Evolutionary conservation across 495 filamentous ascomycete species (phyloP), one percentile per base, ranked within the genome.

Genomic region (Annulohypoxylon stygium): DNA sequence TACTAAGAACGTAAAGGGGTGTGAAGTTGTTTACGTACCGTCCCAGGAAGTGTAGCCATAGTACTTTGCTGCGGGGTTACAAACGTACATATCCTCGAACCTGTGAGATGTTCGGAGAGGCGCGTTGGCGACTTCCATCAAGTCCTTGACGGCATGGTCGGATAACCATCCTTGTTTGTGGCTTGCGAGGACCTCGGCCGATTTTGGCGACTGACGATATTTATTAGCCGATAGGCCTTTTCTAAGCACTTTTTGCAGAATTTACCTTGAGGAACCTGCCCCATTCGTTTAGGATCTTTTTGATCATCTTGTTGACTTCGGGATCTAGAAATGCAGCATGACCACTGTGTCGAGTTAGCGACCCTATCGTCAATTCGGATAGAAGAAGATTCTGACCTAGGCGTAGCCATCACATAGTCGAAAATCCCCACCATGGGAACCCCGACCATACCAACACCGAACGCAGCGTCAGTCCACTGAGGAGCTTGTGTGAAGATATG

Each of bases 41-140:
- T 94, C 91, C 92, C 92, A 93, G 1, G 90, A 93, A 45, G 82
- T 86, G 78, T 84, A 95, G 20, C 91, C 92, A 76, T 87, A 81
- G 69, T 90, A 70, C 51, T 80, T 77, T 1, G 81, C 70, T 0
- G 65, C 70, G 0, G 87, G 84, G 26, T 90, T 83, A 70, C 87
- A 88, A 7, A 79, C 23, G 70, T 79, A 89, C 79, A 87, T 81
- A 6, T 87, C 79, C 51, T 88, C 83, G 69, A 90, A 89, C 16
- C 75, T 80, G 59, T 81, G 78, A 11, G 74, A 64, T n/a, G 84
- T 85, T 26, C 78, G 57, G n/a, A 69, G 43, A 0, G 82, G 74
- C 54, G 75, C 77, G 70, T 88, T 88, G 71, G 85, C 86, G 0
- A 86, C 83, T 10, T 82, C 76, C 77, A 84, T 83, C 8, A 88